phyloP scores from a whole-genome alignment of 2,329 filamentous ascomycete species.

The Paraphoma chrysanthemicola region DNA sequence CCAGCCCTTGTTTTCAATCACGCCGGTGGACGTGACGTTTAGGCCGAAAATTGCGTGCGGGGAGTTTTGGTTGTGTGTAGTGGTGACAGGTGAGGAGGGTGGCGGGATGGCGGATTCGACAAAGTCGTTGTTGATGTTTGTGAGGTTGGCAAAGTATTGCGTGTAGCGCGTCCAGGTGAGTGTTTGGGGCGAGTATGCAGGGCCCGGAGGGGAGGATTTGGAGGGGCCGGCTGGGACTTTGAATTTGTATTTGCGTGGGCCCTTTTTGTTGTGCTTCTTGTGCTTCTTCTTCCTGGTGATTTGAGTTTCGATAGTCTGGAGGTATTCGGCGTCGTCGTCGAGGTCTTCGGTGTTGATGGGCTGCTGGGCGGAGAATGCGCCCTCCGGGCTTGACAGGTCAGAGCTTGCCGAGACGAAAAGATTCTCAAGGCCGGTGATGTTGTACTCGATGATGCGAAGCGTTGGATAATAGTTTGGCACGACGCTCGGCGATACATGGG shows the following conservation, averaged over 20 bases:
- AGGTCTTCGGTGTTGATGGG: slow-evolving; percentile 10
- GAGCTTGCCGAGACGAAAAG: slow-evolving; percentile 12
- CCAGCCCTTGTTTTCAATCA: slow-evolving; percentile 57
- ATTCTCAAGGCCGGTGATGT: slow-evolving; percentile 77
- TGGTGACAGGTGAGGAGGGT: background rate
- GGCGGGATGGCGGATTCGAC: slow-evolving; percentile 14
- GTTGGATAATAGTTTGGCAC: slow-evolving; percentile 94
- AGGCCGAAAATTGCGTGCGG: slow-evolving; percentile 33
- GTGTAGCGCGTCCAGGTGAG: slow-evolving; percentile 81
- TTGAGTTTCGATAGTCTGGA: slow-evolving; percentile 53
- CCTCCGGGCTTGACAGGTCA: background rate
- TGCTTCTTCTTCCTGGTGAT: slow-evolving; percentile 45
- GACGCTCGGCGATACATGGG: slow-evolving; percentile 82
- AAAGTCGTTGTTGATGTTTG: slow-evolving; percentile 79
- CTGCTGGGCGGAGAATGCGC: slow-evolving; percentile 9
- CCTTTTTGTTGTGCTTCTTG: slow-evolving; percentile 55
- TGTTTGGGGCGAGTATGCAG: slow-evolving; percentile 86
- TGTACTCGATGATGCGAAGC: slow-evolving; percentile 91
- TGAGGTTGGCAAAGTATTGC: slow-evolving; percentile 96
- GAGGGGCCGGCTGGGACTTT: slow-evolving; percentile 73
- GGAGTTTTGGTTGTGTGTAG: slow-evolving; percentile 8
- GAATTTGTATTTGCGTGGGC: slow-evolving; percentile 55
- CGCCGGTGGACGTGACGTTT: slow-evolving; percentile 32
- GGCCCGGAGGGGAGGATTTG: slow-evolving; percentile 76
- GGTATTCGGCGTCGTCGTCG: slow-evolving; percentile 42